Evolutionary conservation across 129 eudicot species (phyloP).

Genomic region (Silybum marianum): DNA sequence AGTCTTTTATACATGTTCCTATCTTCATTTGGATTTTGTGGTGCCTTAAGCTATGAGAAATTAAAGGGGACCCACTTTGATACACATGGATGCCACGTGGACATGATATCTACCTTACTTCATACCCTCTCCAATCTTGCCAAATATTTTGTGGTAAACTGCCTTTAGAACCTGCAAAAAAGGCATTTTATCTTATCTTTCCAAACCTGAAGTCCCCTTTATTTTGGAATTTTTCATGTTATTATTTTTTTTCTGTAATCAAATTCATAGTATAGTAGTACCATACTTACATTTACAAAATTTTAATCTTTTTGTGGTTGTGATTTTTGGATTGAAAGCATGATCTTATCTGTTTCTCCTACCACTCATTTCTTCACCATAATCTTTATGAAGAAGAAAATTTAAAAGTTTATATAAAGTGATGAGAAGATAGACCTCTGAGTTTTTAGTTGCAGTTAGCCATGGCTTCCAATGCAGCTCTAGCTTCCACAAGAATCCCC

Average conservation of each 20-base stretch:
- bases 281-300: constrained; percentile 1
- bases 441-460: constrained; percentile 49
- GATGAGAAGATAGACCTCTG: constrained; percentile 11
- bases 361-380: constrained; percentile 72
- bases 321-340: constrained; percentile 40
- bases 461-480: constrained; percentile 94
- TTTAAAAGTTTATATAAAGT: background rate
- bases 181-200: constrained; percentile 19
- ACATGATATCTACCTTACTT: constrained; percentile 19
- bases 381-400: constrained; percentile 8
- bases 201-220: constrained; percentile 3
- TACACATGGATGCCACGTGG: constrained; percentile 31
- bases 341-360: constrained; percentile 78
- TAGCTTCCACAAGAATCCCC: constrained; percentile 90
- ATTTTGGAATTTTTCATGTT: background rate
- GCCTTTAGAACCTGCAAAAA: constrained; percentile 24
- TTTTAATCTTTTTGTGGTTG: constrained; percentile 36
- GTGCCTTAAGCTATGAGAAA: constrained; percentile 5
- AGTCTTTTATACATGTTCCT: background rate
- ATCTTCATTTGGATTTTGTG: constrained; percentile 22
- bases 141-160: constrained; percentile 20
- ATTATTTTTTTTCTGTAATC: background rate
- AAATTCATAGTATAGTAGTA: constrained; percentile 30
- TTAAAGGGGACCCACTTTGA: constrained; percentile 15
- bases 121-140: background rate